These are phyloP conservation scores for Symbiodinium natans DNA, from an alignment of 73 alveolate genomes.

Conservation along the genomic window DNA sequence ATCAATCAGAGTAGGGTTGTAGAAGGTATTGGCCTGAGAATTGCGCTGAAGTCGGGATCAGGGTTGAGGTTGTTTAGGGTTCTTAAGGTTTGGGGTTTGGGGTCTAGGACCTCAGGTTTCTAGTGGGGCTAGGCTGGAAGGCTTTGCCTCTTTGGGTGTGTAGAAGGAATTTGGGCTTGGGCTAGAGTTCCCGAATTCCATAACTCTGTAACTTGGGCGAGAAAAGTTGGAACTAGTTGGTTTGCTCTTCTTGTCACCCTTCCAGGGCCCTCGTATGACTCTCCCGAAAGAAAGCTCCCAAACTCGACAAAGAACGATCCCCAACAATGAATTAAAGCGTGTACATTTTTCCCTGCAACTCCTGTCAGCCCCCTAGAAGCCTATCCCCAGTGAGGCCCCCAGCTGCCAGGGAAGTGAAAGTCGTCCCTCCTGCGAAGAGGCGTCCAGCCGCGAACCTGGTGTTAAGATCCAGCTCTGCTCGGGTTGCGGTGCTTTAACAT, in stretches of 20 bases:
- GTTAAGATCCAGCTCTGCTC: not conserved
- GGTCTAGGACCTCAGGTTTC: not conserved
- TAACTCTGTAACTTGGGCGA: no score
- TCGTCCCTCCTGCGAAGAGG: constrained; percentile 84
- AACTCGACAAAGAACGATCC: not conserved
- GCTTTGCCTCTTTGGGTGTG: no score
- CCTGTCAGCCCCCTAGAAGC: not conserved
- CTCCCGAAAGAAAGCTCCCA: no score
- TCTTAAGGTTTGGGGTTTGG: no score
- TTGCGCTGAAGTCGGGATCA: not conserved
- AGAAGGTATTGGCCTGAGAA: constrained; percentile 61
- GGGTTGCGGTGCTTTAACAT: no score
- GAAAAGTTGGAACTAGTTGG: no score
- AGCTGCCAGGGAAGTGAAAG: constrained; percentile 68
- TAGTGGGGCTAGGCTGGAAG: no score
- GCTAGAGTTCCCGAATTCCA: no score
- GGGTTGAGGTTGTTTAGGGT: no score
- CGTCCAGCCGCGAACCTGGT: constrained; percentile 86
- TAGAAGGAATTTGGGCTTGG: no score
- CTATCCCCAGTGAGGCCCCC: not conserved
- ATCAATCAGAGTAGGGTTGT: constrained; percentile 80
- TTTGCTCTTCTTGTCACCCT: no score
- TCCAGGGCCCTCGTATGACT: no score
- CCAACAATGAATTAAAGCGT: not conserved
- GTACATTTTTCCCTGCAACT: not conserved